These are phyloP conservation scores for Colletotrichum sp. DNA, from an alignment of 2,329 filamentous ascomycete species.

Conservation along the genomic window DNA sequence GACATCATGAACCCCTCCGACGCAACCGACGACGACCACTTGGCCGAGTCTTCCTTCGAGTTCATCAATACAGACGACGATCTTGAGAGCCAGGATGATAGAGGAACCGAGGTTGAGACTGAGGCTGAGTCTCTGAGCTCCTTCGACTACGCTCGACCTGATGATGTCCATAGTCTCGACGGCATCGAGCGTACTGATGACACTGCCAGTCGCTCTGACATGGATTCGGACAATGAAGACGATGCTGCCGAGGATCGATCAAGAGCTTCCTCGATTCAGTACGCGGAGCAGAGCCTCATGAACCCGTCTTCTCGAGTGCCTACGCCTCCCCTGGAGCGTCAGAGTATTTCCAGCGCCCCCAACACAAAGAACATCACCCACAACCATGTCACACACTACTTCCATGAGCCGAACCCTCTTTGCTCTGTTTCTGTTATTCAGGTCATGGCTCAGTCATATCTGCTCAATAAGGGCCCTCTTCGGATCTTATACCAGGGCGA, in stretches of 20 bases:
- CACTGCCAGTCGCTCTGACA: constrained; percentile 10
- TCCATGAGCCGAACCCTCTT: constrained; percentile 25
- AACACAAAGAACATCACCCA: constrained; percentile 38
- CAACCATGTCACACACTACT: constrained; percentile 50
- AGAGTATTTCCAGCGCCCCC: constrained; percentile 16
- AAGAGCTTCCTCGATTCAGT: constrained; percentile 47
- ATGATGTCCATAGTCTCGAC: constrained; percentile 57
- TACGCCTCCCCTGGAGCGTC: background rate
- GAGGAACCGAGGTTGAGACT: constrained; percentile 45
- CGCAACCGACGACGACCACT: constrained; percentile 46
- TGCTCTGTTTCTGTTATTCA: constrained; percentile 47
- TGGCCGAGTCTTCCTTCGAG: constrained; percentile 63
- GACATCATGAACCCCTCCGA: constrained; percentile 58
- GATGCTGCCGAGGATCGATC: constrained; percentile 28
- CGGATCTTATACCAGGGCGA: constrained; percentile 55
- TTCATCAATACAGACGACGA: constrained; percentile 61
- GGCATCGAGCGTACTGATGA: constrained; percentile 54
- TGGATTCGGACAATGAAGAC: constrained; percentile 13
- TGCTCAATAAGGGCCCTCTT: constrained; percentile 50
- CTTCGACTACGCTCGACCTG: constrained; percentile 51
- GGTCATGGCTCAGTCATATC: constrained; percentile 51
- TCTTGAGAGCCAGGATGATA: constrained; percentile 57
- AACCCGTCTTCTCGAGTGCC: constrained; percentile 39
- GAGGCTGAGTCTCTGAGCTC: constrained; percentile 56
- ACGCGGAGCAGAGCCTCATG: constrained; percentile 53